phyloP scores from a whole-genome alignment of 1,139 yeast genomes.

The Hemisphaericaspora xylanilytica region DNA sequence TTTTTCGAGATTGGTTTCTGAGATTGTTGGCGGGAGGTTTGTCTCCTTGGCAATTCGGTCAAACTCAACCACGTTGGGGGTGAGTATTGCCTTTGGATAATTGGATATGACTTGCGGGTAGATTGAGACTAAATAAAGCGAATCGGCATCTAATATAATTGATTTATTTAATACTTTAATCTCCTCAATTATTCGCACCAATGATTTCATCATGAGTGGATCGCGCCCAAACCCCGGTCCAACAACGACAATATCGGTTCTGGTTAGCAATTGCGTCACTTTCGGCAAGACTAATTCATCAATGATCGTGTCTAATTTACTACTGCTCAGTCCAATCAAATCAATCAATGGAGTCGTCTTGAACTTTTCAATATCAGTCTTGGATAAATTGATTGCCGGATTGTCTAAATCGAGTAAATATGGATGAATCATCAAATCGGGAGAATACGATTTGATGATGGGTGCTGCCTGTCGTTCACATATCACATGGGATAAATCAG shows the following conservation, averaged over 20 bases:
- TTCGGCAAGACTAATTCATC: conserved; percentile 52
- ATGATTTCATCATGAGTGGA: conserved; percentile 57
- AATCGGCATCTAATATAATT: conserved; percentile 86
- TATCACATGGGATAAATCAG: conserved; percentile 83
- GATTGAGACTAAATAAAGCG: conserved; percentile 60
- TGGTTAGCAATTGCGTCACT: conserved; percentile 50
- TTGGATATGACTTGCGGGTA: conserved; percentile 53
- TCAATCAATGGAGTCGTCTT: conserved; percentile 19
- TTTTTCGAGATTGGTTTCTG: conserved; percentile 22
- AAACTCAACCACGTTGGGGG: conserved; percentile 91
- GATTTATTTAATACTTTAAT: conserved; percentile 56
- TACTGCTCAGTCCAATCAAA: conserved; percentile 14
- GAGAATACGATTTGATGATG: conserved; percentile 83
- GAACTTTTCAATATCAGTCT: conserved; percentile 18
- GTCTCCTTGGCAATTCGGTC: conserved; percentile 54
- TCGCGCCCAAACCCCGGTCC: conserved; percentile 97
- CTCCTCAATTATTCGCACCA: conserved; percentile 56
- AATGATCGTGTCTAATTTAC: conserved; percentile 28
- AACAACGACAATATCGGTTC: conserved; percentile 78
- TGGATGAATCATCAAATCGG: conserved; percentile 96
- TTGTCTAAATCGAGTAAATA: conserved; percentile 48
- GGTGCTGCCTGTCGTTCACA: conserved; percentile 79
- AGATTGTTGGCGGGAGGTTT: conserved; percentile 31
- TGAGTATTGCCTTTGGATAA: conserved; percentile 59
- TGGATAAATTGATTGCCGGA: conserved; percentile 17